Base-by-base conservation (phyloP, 352 stramenopile species). In the Phytophthora melonis region DNA sequence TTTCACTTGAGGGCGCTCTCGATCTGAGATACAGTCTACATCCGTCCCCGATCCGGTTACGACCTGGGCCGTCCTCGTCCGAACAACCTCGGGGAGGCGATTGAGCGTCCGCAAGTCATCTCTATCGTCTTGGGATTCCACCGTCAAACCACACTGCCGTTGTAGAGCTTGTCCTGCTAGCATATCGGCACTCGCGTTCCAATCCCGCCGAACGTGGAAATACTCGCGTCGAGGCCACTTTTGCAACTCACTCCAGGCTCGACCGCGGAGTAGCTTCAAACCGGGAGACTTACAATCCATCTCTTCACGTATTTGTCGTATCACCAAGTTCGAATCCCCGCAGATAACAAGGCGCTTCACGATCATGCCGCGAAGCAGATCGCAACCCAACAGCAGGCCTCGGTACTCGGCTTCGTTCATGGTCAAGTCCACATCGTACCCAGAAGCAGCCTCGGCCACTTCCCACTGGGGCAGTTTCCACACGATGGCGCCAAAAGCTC, bases 111-210 rank as follows among this genome's bases (percentile, higher is more conserved):
- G n/a, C 21, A 16, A 11, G 3, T 63, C 36, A 19, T 8, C 4
- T 39, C 23, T 0, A 10, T 41, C 23, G 9, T 58, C 43, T 14
- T 7, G 25, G 27, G 5, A 19, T 3, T 36, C 10, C n/a, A 50
- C 34, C 0, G 41, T 16, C 34, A 39, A 2, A 1, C 60, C 45
- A 2, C 11, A 21, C 41, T 60, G 45, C 7, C 59, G 16, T 52
- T 58, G 59, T 2, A 50, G 25, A 30, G 25, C 25, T 30, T 30
- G 25, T 30, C 25, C 25, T 30, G 25, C 25, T 30, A 30, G 25
- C 27, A 58, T 52, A 21, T 67, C 49, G 10, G 47, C 49, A 25
- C 60, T 67, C 27, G 49, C 60, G 49, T 67, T 59, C 49, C 60
- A 67, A 14, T 67, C 60, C 52, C 60, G 10, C 1, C 32, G 45